Base-by-base conservation (phyloP, 441 rosid genomes). In the Euphorbia celastroides region DNA sequence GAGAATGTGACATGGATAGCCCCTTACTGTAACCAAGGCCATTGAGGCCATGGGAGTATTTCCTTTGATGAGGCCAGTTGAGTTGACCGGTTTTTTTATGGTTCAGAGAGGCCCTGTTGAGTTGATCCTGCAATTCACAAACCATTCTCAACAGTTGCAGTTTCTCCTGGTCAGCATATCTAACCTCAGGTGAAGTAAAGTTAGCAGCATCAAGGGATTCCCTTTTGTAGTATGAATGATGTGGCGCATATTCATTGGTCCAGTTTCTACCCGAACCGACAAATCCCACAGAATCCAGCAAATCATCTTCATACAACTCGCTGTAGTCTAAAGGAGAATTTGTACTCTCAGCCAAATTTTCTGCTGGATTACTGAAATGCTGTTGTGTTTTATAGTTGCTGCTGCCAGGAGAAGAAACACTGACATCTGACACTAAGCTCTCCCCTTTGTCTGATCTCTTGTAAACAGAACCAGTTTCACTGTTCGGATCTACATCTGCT, bases 51-150 rank as follows among this genome's bases (percentile, higher is more conserved):
- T 61, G 27, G 0, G 85, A 67, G 72, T 54, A 68, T 70, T 78
- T 70, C 70, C 66, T 64, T 65, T 71, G 81, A 66, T 65, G 83
- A 23, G 78, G 61, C 74, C 75, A 78, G 63, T 69, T 13, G 64
- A 67, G 73, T 55, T 64, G 78, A 52, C 76, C 81, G 65, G 72
- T 81, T 32, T 70, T 60, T 12, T 66, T 71, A 55, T 69, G 82
- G 61, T 73, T 74, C 71, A 81, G 66, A 56, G 73, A 71, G 70
- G 83, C 66, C 72, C 74, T 83, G 62, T 77, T 76, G 59, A 88
- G 79, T 81, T 81, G 79, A 71, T 81, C 83, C 77, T 83, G 83
- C 74, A 87, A 84, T 73, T 87, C 93, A 78, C 70, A 57, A 64
- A 83, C 77, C 84, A 85, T 79, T 75, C 80, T 81, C 71, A 86